phyloP scores from a whole-genome alignment of 179 eudicot species.

The Actinidia chinensis region DNA sequence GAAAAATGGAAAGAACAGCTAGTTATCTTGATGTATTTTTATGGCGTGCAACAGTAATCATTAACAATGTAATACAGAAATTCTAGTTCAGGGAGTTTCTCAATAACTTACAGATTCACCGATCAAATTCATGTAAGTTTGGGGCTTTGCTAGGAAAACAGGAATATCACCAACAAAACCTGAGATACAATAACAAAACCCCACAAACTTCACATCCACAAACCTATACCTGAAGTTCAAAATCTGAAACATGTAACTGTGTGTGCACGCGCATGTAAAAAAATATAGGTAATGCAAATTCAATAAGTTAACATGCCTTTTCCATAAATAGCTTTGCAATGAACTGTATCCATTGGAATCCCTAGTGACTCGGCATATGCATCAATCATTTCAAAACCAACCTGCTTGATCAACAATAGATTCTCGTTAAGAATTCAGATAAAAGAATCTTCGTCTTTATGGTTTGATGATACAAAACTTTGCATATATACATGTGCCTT shows the following conservation, averaged over 20 bases:
- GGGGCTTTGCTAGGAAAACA: slow-evolving; percentile 84
- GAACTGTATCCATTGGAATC: slow-evolving; percentile 54
- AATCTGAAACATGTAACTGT: neutral
- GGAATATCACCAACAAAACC: slow-evolving; percentile 66
- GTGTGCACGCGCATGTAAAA: neutral
- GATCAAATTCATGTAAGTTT: slow-evolving; percentile 92
- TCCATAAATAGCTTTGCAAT: slow-evolving; percentile 84
- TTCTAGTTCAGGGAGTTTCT: neutral
- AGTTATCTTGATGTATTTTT: neutral
- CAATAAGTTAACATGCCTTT: slow-evolving; percentile 47
- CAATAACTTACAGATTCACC: slow-evolving; percentile 75
- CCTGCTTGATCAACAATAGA: slow-evolving; percentile 33
- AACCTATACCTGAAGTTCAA: neutral
- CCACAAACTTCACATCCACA: neutral
- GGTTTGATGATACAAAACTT: neutral
- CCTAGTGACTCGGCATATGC: slow-evolving; percentile 63
- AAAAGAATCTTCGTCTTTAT: neutral
- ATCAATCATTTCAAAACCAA: slow-evolving; percentile 79
- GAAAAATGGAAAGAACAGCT: neutral
- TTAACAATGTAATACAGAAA: too few species aligned
- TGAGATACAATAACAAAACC: slow-evolving; percentile 29
- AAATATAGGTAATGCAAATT: neutral
- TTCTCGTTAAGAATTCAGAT: slow-evolving; percentile 9
- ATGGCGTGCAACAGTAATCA: too few species aligned
- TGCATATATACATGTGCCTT: slow-evolving; percentile 59